Evolutionary conservation across 441 rosid genomes (phyloP).

Genomic region (Pelargonium cotyledonis): DNA sequence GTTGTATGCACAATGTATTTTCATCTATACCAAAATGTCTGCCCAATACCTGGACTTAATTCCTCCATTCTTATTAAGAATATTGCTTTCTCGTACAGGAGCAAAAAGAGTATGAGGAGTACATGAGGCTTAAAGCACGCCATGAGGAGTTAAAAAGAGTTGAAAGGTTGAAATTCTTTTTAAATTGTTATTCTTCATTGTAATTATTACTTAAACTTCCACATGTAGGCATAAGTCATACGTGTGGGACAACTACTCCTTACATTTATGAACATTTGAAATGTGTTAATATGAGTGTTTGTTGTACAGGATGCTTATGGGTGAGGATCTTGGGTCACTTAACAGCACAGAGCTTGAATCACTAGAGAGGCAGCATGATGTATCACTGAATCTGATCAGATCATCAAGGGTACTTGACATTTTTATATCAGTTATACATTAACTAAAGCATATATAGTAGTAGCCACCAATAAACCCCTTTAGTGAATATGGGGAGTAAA

Average conservation of each 20-base stretch:
- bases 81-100: not conserved
- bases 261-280: not conserved
- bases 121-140: slow-evolving; percentile 88
- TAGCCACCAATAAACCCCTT: not conserved
- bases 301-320: slow-evolving; percentile 62
- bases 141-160: slow-evolving; percentile 74
- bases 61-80: no score
- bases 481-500: not conserved
- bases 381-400: slow-evolving; percentile 85
- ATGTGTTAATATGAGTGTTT: not conserved
- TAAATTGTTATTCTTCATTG: not conserved
- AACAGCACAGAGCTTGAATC: slow-evolving; percentile 90
- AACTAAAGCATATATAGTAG: not conserved
- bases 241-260: not conserved
- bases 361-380: slow-evolving; percentile 90
- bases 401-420: slow-evolving; percentile 52
- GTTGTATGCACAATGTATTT: no score
- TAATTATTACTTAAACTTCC: not conserved
- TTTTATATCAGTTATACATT: no score
- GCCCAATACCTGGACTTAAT: no score
- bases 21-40: no score
- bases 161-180: slow-evolving; percentile 44
- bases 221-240: not conserved
- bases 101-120: slow-evolving; percentile 44
- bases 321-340: slow-evolving; percentile 89